Evolutionary conservation across 73 alveolate genomes (phyloP).

Genomic region (Durusdinium trenchii): DNA sequence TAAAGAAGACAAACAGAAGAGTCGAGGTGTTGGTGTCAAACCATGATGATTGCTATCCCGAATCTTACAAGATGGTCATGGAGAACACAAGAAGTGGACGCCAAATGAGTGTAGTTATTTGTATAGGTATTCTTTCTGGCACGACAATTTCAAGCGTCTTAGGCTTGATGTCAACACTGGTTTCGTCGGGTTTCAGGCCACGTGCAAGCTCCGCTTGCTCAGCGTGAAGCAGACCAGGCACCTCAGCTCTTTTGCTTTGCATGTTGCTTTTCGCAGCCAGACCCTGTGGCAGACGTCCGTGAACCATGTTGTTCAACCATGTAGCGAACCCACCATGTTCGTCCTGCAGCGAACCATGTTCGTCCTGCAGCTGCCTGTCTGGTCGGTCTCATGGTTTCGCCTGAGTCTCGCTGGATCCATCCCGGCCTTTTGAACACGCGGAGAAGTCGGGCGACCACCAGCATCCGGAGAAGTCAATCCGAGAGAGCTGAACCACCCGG

Average conservation of each 20-base stretch:
- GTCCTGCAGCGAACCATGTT: not conserved
- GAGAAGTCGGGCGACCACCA: no score
- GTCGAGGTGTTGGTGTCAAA: not conserved
- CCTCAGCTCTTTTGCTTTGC: not conserved
- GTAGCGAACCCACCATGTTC: not conserved
- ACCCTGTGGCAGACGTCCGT: not conserved
- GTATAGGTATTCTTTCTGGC: not conserved
- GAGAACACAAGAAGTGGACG: not conserved
- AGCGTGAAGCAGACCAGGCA: constrained; percentile 87
- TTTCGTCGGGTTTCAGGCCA: constrained; percentile 11
- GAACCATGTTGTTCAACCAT: not conserved
- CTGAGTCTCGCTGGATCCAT: no score
- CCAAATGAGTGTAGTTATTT: not conserved
- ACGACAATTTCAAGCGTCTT: not conserved
- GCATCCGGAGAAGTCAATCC: no score
- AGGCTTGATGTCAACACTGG: not conserved
- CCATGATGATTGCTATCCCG: no score
- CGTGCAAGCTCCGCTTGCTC: constrained; percentile 83
- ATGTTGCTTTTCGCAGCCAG: not conserved
- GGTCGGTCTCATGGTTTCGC: no score
- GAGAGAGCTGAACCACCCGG: no score
- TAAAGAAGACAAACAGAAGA: no score
- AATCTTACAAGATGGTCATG: not conserved
- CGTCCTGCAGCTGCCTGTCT: not conserved
- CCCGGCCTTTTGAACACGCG: no score